Conservation (phyloP, 139 green algal genomes). For the Tetradesmus obliquus region DNA sequence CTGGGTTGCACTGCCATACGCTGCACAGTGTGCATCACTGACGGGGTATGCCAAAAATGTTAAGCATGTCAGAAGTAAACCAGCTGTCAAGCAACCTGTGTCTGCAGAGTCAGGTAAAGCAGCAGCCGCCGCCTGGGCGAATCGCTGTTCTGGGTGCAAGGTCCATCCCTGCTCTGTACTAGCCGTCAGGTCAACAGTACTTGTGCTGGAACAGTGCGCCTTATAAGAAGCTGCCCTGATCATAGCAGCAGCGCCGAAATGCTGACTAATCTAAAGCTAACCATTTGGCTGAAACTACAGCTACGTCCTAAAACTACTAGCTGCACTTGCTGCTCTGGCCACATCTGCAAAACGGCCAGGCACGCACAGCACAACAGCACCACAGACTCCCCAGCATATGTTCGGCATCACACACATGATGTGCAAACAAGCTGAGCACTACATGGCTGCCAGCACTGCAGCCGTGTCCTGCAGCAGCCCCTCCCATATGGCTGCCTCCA, state of each 20-base stretch:
- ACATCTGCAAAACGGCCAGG: no score
- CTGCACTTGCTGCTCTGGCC: no score
- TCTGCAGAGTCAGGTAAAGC: not conserved
- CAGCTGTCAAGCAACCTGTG: not conserved
- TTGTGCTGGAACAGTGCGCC: no score
- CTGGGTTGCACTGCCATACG: no score
- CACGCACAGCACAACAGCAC: no score
- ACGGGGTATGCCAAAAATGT: no score
- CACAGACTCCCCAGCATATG: no score
- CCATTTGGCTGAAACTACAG: not conserved
- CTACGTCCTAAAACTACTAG: not conserved
- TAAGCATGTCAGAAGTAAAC: no score
- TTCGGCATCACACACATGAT: no score
- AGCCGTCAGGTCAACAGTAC: no score
- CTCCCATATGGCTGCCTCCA: slow-evolving; percentile 23
- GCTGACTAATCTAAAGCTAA: not conserved
- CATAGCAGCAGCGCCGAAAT: not conserved
- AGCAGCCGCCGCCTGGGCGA: not conserved
- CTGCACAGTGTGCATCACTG: no score
- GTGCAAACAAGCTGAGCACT: not conserved
- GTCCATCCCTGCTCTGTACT: not conserved
- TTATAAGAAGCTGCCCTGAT: not conserved
- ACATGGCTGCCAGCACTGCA: slow-evolving; percentile 1
- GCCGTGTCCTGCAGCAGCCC: slow-evolving; percentile 12
- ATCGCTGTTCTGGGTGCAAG: no score